These are phyloP conservation scores for Ceratobasidium sp. DNA, from an alignment of 1,284 basidiomycete genomes.

Conservation along the genomic window DNA sequence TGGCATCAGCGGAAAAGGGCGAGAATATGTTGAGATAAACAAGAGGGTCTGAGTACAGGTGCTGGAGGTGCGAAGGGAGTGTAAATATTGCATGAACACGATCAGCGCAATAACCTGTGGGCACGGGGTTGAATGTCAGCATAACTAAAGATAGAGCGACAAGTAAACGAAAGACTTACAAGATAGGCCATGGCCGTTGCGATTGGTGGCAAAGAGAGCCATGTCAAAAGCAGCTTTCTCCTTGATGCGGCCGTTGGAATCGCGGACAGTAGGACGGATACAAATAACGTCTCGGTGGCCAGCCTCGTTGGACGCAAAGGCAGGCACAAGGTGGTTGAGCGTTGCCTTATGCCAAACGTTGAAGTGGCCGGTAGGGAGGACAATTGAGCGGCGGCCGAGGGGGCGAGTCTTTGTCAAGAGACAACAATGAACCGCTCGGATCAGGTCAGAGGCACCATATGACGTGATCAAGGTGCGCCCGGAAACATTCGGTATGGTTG, in stretches of 20 bases:
- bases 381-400: background rate
- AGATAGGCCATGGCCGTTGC: background rate
- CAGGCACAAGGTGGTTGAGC: background rate
- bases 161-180: background rate
- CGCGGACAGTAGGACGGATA: background rate
- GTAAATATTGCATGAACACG: constrained; percentile 15
- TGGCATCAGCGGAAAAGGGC: background rate
- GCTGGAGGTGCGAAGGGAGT: background rate
- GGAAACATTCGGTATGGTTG: background rate
- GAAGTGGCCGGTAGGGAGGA: background rate
- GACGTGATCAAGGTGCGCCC: background rate
- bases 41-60: background rate
- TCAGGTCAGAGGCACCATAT: constrained; percentile 1
- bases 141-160: no score
- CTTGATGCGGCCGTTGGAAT: background rate
- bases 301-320: background rate
- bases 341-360: background rate
- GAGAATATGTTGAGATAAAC: background rate
- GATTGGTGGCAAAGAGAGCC: background rate
- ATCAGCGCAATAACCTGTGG: background rate
- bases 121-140: background rate
- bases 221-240: background rate
- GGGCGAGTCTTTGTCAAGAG: background rate
- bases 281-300: background rate
- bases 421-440: background rate